Evolutionary conservation across 352 stramenopile genomes (phyloP).

Genomic region (Phytophthora multivora): DNA sequence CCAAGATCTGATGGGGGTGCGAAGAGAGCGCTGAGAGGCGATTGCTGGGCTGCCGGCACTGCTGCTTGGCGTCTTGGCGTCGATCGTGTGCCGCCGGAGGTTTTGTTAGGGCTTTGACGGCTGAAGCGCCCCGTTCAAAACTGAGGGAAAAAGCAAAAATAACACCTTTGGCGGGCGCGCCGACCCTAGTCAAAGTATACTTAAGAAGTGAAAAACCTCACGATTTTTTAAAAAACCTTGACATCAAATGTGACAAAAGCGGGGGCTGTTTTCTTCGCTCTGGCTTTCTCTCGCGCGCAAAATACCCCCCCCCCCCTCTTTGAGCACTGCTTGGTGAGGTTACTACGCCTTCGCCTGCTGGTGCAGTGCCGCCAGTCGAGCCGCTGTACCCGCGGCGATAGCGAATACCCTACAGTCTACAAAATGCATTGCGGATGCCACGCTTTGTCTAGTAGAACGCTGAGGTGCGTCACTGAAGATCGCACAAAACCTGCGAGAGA

Average conservation of each 20-base stretch:
- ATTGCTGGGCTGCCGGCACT: background rate
- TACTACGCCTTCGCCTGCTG: background rate
- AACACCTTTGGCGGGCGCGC: conserved; percentile 28
- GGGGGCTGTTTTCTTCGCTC: conserved; percentile 28
- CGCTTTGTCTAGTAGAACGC: conserved; percentile 6
- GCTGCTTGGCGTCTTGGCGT: conserved; percentile 9
- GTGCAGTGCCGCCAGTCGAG: conserved; percentile 1
- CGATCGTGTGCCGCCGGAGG: conserved; percentile 20
- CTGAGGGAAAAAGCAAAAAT: conserved; percentile 52
- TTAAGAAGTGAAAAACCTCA: conserved; percentile 30
- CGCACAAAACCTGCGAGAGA: conserved; percentile 29
- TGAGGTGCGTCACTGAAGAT: conserved; percentile 22
- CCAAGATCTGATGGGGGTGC: background rate
- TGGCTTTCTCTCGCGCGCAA: conserved; percentile 43
- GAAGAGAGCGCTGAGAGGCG: conserved; percentile 3
- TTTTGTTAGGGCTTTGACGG: conserved; percentile 25
- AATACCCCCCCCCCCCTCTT: conserved; percentile 8
- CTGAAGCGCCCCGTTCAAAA: conserved; percentile 40
- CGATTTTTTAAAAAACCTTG: conserved; percentile 35
- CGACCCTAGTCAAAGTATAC: conserved; percentile 29
- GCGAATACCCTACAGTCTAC: background rate
- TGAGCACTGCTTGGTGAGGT: conserved; percentile 25
- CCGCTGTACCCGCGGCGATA: background rate
- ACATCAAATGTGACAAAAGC: conserved; percentile 20
- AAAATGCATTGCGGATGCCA: conserved; percentile 1